A percentile compares a stretch with the other conserved stretches of the same genome.
phyloP scores from a whole-genome alignment of 768 basidiomycete genomes.

The Tricholoma sp. region DNA sequence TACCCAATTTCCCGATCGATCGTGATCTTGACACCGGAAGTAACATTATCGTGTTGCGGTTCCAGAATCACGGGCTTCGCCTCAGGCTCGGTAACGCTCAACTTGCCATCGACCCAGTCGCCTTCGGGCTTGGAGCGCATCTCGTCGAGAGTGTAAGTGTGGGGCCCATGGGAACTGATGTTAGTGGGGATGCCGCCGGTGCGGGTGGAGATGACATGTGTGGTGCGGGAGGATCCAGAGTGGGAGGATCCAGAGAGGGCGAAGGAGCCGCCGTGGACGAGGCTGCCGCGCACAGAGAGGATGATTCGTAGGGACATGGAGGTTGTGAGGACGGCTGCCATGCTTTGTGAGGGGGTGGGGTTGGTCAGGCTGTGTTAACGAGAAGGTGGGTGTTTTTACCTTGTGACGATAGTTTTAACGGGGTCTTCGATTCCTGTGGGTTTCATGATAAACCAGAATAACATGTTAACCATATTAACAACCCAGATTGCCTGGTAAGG shows the following conservation, averaged over 20 bases:
- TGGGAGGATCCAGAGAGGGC: constrained; percentile 42
- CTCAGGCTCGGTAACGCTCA: constrained; percentile 35
- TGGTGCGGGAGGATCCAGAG: constrained; percentile 42
- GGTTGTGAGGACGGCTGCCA: constrained; percentile 82
- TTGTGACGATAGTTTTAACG: constrained; percentile 77
- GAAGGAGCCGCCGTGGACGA: constrained; percentile 67
- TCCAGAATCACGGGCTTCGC: constrained; percentile 32
- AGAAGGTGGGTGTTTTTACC: constrained; percentile 27
- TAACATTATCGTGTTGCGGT: constrained; percentile 21
- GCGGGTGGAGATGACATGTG: constrained; percentile 47
- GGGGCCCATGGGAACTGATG: constrained; percentile 28
- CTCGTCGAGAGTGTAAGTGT: constrained; percentile 52
- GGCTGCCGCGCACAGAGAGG: constrained; percentile 73
- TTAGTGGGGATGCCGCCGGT: constrained; percentile 34
- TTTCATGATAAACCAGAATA: constrained; percentile 83
- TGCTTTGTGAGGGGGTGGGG: constrained; percentile 33
- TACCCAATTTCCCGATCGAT: constrained; percentile 54
- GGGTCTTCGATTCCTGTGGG: constrained; percentile 59
- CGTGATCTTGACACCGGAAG: constrained; percentile 52
- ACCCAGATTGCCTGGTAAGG: constrained; percentile 55
- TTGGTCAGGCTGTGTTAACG: background rate
- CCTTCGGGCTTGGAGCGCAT: constrained; percentile 44
- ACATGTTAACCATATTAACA: constrained; percentile 77
- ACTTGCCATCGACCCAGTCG: constrained; percentile 41
- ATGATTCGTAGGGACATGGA: constrained; percentile 88